phyloP scores from a whole-genome alignment of 1,139 yeast genomes.

The Yarrowia galli region DNA sequence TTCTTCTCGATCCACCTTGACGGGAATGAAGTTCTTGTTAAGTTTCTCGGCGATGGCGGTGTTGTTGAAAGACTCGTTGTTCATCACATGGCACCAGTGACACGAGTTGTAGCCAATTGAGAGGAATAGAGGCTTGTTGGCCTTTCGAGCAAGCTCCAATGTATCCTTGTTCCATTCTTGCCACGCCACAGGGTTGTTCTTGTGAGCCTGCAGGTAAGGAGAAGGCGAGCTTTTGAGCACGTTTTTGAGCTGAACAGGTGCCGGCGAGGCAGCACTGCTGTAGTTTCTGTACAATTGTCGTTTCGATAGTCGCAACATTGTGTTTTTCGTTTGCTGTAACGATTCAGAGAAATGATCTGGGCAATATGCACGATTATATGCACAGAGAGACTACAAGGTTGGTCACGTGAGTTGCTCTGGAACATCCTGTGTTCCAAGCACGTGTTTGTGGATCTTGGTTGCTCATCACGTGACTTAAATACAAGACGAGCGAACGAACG shows the following conservation, averaged over 20 bases:
- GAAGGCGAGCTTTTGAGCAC: slow-evolving; percentile 46
- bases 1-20: slow-evolving; percentile 53
- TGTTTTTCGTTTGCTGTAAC: not conserved
- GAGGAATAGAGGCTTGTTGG: slow-evolving; percentile 51
- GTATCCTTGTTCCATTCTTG: slow-evolving; percentile 52
- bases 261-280: slow-evolving; percentile 5
- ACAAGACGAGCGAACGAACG: no score
- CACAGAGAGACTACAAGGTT: not conserved
- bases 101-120: slow-evolving; percentile 53
- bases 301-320: slow-evolving; percentile 25
- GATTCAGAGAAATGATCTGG: not conserved
- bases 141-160: slow-evolving; percentile 48
- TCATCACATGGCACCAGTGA: slow-evolving; percentile 55
- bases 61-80: slow-evolving; percentile 50
- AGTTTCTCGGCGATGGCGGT: slow-evolving; percentile 48
- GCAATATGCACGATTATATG: slow-evolving; percentile 30
- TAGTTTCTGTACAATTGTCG: slow-evolving; percentile 22
- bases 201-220: slow-evolving; percentile 47
- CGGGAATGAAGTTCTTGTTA: slow-evolving; percentile 50
- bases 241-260: slow-evolving; percentile 41
- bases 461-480: not conserved
- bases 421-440: not conserved
- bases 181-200: slow-evolving; percentile 51
- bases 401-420: slow-evolving; percentile 34
- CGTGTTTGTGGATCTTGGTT: not conserved